Percentiles rank a stretch among this genome's conserved stretches.
Evolutionary conservation across 768 basidiomycete species (phyloP).

Genomic region (Sarcomyxa edulis): DNA sequence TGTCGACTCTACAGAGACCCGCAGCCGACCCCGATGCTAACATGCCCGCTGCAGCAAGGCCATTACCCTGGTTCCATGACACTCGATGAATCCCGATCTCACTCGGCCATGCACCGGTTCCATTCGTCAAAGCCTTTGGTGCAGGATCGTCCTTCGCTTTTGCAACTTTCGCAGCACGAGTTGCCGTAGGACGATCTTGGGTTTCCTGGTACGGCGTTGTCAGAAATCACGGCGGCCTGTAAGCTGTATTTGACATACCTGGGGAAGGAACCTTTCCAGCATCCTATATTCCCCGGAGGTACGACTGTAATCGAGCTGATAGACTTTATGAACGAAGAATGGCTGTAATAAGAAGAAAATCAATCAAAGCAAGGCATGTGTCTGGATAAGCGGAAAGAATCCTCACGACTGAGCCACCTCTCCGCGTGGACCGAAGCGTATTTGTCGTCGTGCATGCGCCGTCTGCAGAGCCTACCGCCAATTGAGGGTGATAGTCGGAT

Average conservation of each 20-base stretch:
- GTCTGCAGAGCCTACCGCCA: slow-evolving; percentile 80
- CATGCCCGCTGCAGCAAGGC: slow-evolving; percentile 50
- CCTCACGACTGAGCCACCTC: slow-evolving; percentile 70
- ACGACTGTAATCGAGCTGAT: slow-evolving; percentile 83
- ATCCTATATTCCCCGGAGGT: slow-evolving; percentile 73
- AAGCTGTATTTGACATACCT: slow-evolving; percentile 31
- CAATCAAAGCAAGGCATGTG: neutral
- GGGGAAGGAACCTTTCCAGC: slow-evolving; percentile 81
- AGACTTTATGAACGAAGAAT: slow-evolving; percentile 75
- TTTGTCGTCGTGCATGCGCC: slow-evolving; percentile 78
- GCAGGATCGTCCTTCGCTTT: slow-evolving; percentile 21
- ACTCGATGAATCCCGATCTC: slow-evolving; percentile 76
- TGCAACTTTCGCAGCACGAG: slow-evolving; percentile 29
- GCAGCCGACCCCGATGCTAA: slow-evolving; percentile 79
- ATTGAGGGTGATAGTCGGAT: slow-evolving; percentile 85
- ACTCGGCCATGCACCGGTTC: slow-evolving; percentile 72
- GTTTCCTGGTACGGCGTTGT: slow-evolving; percentile 35
- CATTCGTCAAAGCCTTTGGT: slow-evolving; percentile 18
- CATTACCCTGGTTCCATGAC: slow-evolving; percentile 76
- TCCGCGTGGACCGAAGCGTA: slow-evolving; percentile 56
- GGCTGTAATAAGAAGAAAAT: slow-evolving; percentile 38
- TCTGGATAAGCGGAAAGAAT: neutral
- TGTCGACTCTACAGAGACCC: slow-evolving; percentile 84
- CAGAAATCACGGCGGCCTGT: slow-evolving; percentile 5
- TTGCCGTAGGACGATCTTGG: slow-evolving; percentile 36